Base-by-base conservation (phyloP, 2,329 filamentous ascomycete species). In the Penicillium hesseltinei region DNA sequence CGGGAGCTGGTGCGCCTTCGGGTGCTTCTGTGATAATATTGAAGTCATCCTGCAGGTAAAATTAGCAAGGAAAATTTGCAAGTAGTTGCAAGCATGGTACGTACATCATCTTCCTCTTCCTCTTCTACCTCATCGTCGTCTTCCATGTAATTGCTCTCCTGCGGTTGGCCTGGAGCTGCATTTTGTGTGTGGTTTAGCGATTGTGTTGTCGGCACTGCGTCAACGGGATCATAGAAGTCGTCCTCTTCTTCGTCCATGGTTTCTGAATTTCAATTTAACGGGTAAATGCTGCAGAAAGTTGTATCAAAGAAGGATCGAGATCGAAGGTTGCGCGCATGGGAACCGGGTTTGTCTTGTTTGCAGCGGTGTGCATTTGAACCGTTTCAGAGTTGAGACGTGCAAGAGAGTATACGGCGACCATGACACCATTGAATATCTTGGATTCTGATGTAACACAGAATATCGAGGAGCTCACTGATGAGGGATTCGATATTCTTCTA, bases 1-100 rank as follows among this genome's bases (percentile, higher is more conserved):
- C 73, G 57, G 72, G 64, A 51, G 72, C 61, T 29, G 71, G 69
- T 10, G 75, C 73, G 52, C 77, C 77, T 29, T 77, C 70, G 38
- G 77, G 75, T 33, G 74, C 75, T 63, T 80, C 78, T 59, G 78
- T 80, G 52, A 80, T 80, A 56, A 80, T 80, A 62, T 80, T 78
- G 60, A 80, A 78, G 42, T 80, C 78, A 61, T 80, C 78, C 78
- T 80, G 57, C 3, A 17, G 1, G 54, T 3, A 21, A 11, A 6
- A 10, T 45, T 53, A 65, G 67, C 47, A 65, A 21, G 8, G 6
- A 13, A 5, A 25, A 23, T 5, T 23, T 17, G n/a, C 11, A 19
- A 19, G 19, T 42, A 33, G 8, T 19, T 27, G 54, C 17, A 54
- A 44, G 39, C 52, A 50, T 10, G 19, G 31, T 54, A 35, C 59